Evolutionary conservation across 192 early-diverging fungal species (phyloP), one percentile per base, ranked within the genome.

Genomic region (Coemansia umbellata): DNA sequence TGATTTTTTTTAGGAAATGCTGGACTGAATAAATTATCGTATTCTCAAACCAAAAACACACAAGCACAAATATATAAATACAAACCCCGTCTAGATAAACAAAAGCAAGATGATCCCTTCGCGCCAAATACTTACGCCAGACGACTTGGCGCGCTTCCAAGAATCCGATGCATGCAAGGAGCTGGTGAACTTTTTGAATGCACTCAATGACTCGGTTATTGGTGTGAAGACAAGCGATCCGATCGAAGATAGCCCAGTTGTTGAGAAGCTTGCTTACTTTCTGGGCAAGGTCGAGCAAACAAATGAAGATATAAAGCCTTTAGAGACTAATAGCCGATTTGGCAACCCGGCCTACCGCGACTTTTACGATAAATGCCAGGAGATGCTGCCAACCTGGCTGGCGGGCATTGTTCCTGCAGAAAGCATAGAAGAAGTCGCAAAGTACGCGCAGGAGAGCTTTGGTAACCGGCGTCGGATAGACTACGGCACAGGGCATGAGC

Each of bases 401-500:
- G 60, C 52, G 2, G 54, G 48, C n/a, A 68, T 81, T 50, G 66
- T 78, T 30, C 63, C 59, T 0, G 36, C 57, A 0, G 69, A 62
- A 1, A 61, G 71, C 21, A 58, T 76, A 5, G 56, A 69, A n/a
- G 87, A 90, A 60, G 73, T 93, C 4, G 67, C 86, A 14, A 75
- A 70, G 30, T 98, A 98, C 78, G 80, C 91, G 47, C 41, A 82
- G 15, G 84, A 93, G 64, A 80, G 82, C 57, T 97, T 91, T 82
- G 96, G 96, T 8, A 90, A 93, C 60, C 82, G 88, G 9, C 87
- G 83, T 51, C 84, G 96, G 52, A 93, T 97, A 50, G 96, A 98
- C 78, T 98, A 97, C 78, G 96, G 96, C 22, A 94, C 93, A 4
- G 94, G 95, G 8, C 95, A 98, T 53, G 95, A 98, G 78, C 85